Conservation (phyloP, 2,329 filamentous ascomycete genomes). For the Diaporthe vexans region DNA sequence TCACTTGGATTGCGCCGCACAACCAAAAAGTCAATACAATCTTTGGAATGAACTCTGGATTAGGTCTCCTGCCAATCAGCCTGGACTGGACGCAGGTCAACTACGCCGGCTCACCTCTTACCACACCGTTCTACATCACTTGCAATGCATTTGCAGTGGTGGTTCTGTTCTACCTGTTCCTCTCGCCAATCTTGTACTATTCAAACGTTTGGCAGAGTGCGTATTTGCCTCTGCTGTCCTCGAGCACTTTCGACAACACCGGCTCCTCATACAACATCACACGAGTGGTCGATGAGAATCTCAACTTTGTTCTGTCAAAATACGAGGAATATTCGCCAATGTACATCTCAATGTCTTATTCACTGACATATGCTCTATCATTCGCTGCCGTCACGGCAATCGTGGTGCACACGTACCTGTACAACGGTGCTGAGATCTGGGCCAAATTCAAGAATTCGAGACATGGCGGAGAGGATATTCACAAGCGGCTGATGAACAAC, state of each 20-base stretch:
- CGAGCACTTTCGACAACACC: conserved; percentile 51
- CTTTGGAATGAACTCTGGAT: conserved; percentile 44
- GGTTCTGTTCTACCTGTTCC: conserved; percentile 50
- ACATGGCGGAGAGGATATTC: conserved; percentile 52
- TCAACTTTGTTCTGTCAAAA: conserved; percentile 48
- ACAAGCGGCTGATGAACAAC: conserved; percentile 53
- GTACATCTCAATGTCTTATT: conserved; percentile 53
- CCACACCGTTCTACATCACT: conserved; percentile 50
- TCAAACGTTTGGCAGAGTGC: conserved; percentile 50
- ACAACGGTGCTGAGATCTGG: conserved; percentile 53
- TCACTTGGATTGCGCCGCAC: conserved; percentile 44
- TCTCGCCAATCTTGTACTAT: conserved; percentile 51
- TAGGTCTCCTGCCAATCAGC: conserved; percentile 49
- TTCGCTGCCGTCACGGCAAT: conserved; percentile 53
- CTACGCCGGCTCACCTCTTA: conserved; percentile 49
- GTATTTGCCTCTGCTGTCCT: conserved; percentile 50
- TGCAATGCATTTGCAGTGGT: conserved; percentile 50
- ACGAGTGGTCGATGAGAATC: conserved; percentile 47
- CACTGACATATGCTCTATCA: conserved; percentile 53
- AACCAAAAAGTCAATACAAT: conserved; percentile 45
- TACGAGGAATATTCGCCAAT: conserved; percentile 54
- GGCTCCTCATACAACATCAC: conserved; percentile 50
- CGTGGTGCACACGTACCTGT: conserved; percentile 51
- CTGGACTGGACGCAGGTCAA: conserved; percentile 53
- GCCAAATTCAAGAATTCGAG: conserved; percentile 50